Conservation (phyloP, 2,329 filamentous ascomycete genomes). For the Myriosclerotinia duriaeana region DNA sequence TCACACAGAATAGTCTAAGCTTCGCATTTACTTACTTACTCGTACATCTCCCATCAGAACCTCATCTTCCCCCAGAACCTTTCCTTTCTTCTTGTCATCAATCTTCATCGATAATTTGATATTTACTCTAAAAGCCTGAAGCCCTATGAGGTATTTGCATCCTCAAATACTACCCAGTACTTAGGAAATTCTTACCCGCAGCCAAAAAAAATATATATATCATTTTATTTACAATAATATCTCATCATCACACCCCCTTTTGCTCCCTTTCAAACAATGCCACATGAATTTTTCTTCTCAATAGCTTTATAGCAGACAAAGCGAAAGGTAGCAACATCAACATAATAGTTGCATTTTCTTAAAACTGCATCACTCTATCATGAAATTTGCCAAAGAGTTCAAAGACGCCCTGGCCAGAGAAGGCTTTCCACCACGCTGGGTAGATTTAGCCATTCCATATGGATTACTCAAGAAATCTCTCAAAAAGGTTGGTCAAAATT, state of each 20-base stretch:
- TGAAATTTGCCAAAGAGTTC: conserved; percentile 87
- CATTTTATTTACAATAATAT: neutral
- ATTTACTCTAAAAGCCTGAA: neutral
- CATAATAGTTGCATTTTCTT: neutral
- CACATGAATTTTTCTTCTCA: neutral
- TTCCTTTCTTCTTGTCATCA: neutral
- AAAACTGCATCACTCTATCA: conserved; percentile 42
- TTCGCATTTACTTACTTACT: too few species aligned
- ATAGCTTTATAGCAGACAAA: conserved; percentile 15
- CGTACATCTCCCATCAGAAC: neutral
- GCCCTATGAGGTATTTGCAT: neutral
- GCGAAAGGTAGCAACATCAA: neutral
- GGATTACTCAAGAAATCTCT: conserved; percentile 85
- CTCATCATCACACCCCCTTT: neutral
- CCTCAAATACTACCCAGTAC: neutral
- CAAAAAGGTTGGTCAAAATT: conserved; percentile 63
- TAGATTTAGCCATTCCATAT: conserved; percentile 78
- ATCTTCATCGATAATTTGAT: neutral
- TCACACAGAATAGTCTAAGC: too few species aligned
- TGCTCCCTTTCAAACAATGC: conserved; percentile 8
- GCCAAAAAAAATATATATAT: too few species aligned
- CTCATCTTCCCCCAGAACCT: neutral
- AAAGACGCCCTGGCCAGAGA: conserved; percentile 66
- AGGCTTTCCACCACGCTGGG: conserved; percentile 71
- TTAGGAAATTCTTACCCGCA: neutral